Conservation (phyloP, 129 eudicot species). For the Daucus carota region DNA sequence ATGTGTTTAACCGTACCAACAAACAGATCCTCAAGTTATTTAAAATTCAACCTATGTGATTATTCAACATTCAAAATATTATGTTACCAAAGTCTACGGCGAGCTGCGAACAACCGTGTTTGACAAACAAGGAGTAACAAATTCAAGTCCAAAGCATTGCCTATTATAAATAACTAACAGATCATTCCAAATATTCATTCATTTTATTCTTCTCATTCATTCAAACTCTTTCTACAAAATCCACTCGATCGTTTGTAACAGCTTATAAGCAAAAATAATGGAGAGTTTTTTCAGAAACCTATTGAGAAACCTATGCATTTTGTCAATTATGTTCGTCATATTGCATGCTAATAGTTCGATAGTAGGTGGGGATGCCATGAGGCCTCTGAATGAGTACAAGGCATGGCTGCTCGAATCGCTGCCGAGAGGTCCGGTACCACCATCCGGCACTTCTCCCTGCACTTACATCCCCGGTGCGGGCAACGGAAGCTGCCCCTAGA, state of each 20-base stretch:
- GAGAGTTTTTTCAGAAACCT: background rate
- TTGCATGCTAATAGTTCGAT: background rate
- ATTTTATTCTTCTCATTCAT: background rate
- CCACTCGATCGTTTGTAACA: background rate
- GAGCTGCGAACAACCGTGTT: background rate
- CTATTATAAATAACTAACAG: background rate
- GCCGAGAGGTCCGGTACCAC: background rate
- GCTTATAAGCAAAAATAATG: background rate
- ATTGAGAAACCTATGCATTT: background rate
- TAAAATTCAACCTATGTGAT: background rate
- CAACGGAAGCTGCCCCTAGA: background rate
- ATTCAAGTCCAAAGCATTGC: background rate
- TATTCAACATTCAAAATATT: background rate
- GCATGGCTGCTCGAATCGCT: conserved; percentile 1
- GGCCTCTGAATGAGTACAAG: background rate
- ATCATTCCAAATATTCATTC: background rate
- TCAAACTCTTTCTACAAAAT: background rate
- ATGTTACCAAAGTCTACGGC: background rate
- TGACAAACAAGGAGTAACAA: background rate
- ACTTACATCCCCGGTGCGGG: background rate
- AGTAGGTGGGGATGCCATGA: background rate
- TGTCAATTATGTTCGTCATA: background rate
- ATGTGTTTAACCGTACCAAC: no score
- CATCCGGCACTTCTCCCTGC: background rate
- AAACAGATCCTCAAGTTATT: background rate